Percentiles rank a stretch among this genome's conserved stretches.
These are phyloP conservation scores for Nakazawaea wyomingensis DNA, from an alignment of 805 yeast genomes.

Conservation along the genomic window DNA sequence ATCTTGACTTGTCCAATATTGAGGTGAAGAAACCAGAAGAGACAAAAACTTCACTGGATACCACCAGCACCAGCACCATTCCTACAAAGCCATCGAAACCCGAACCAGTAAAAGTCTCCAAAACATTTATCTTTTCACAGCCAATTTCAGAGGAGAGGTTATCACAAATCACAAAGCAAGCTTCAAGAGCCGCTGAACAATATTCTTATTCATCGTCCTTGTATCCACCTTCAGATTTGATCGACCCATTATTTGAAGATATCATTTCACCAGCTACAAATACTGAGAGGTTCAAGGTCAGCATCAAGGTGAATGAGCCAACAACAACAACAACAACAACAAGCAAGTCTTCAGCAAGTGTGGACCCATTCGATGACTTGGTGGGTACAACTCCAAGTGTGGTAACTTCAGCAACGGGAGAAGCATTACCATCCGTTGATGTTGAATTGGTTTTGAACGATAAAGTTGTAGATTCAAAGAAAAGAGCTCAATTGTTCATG, in stretches of 20 bases:
- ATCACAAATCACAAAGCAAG: conserved; percentile 33
- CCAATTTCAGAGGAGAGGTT: conserved; percentile 25
- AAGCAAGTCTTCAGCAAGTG: not conserved
- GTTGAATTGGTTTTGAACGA: conserved; percentile 32
- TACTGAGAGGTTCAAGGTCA: conserved; percentile 38
- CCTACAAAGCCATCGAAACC: conserved; percentile 27
- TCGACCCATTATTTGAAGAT: conserved; percentile 58
- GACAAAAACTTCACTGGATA: conserved; percentile 15
- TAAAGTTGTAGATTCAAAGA: conserved; percentile 39
- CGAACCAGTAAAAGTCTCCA: conserved; percentile 29
- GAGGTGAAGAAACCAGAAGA: conserved; percentile 34
- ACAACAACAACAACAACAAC: conserved; percentile 12
- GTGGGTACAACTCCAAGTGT: conserved; percentile 13
- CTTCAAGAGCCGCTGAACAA: conserved; percentile 41
- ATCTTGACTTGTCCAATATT: conserved; percentile 70
- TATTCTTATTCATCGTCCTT: conserved; percentile 34
- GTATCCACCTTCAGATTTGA: conserved; percentile 37
- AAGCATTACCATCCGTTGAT: conserved; percentile 26
- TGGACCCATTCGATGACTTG: conserved; percentile 25
- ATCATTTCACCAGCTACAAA: conserved; percentile 41
- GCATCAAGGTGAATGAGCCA: conserved; percentile 24
- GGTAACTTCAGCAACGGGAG: conserved; percentile 9
- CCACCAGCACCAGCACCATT: conserved; percentile 14
- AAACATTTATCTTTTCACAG: conserved; percentile 25
- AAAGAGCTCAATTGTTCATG: conserved; percentile 35